phyloP scores from a whole-genome alignment of 208 protist species.

The Plasmodiophora brassicae region DNA sequence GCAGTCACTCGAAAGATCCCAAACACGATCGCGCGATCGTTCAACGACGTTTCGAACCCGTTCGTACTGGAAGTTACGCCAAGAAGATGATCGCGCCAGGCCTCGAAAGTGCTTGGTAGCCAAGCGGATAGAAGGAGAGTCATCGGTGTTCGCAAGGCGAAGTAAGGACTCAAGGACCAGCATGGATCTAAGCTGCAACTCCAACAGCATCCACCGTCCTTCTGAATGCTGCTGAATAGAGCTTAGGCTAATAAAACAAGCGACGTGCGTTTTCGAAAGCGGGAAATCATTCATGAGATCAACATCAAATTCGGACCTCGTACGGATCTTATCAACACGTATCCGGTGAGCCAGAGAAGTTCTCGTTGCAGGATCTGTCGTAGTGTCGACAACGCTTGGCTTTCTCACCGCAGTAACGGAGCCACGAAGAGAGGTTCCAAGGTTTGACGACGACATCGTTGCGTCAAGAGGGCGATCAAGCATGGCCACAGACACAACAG shows the following conservation, averaged over 20 bases:
- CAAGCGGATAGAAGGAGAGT: background rate
- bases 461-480: no score
- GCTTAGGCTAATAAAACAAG: background rate
- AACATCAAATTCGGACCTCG: background rate
- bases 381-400: no score
- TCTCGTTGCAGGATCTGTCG: no score
- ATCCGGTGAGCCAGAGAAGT: conserved; percentile 2
- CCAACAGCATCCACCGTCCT: background rate
- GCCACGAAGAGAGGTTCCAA: no score
- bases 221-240: background rate
- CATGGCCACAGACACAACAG: no score
- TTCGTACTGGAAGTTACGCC: conserved; percentile 17
- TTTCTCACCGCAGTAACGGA: no score
- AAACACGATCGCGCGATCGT: background rate
- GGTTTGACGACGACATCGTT: no score
- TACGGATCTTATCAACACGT: background rate
- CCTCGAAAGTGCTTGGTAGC: background rate
- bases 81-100: background rate
- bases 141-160: background rate
- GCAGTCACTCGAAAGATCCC: background rate
- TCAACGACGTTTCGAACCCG: background rate
- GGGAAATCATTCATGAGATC: background rate
- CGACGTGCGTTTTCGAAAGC: background rate
- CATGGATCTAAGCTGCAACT: background rate
- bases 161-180: background rate